Evolutionary conservation across 2,329 filamentous ascomycete genomes (phyloP).

Genomic region (Remersonia thermophila): DNA sequence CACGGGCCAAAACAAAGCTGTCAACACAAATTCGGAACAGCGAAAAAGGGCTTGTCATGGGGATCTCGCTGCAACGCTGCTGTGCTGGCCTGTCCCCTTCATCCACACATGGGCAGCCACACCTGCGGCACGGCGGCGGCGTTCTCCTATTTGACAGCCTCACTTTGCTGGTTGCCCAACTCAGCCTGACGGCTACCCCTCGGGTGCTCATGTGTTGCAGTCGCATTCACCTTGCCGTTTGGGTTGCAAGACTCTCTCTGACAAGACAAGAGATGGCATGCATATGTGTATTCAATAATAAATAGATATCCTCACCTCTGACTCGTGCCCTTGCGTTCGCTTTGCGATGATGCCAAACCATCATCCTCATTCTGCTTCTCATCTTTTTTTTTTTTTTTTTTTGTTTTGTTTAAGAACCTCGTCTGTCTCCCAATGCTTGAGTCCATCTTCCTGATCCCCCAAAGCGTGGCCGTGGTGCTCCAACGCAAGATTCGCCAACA

Average conservation of each 20-base stretch:
- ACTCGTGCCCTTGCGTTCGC: too few species aligned
- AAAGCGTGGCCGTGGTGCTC: slow-evolving; percentile 10
- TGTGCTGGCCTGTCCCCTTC: background rate
- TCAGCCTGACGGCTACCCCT: background rate
- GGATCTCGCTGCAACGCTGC: background rate
- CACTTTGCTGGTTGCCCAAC: background rate
- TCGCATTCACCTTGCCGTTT: slow-evolving; percentile 3
- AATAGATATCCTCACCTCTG: background rate
- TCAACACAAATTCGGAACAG: too few species aligned
- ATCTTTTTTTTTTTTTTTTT: too few species aligned
- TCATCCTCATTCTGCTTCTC: too few species aligned
- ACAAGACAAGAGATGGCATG: background rate
- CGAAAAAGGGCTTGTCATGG: too few species aligned
- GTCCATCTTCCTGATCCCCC: slow-evolving; percentile 9
- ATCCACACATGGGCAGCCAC: slow-evolving; percentile 5
- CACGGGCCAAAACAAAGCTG: too few species aligned
- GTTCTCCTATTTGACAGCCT: slow-evolving; percentile 4
- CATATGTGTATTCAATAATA: slow-evolving; percentile 5
- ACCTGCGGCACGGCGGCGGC: background rate
- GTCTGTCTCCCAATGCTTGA: slow-evolving; percentile 10
- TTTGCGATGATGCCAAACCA: too few species aligned
- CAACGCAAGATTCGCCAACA: slow-evolving; percentile 12
- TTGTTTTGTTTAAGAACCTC: too few species aligned
- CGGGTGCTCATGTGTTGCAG: too few species aligned
- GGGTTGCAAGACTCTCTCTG: background rate